A percentile compares a stretch with the other conserved stretches of the same genome.
Conservation (phyloP, 2,329 filamentous ascomycete genomes). For the Colletotrichum sp. region DNA sequence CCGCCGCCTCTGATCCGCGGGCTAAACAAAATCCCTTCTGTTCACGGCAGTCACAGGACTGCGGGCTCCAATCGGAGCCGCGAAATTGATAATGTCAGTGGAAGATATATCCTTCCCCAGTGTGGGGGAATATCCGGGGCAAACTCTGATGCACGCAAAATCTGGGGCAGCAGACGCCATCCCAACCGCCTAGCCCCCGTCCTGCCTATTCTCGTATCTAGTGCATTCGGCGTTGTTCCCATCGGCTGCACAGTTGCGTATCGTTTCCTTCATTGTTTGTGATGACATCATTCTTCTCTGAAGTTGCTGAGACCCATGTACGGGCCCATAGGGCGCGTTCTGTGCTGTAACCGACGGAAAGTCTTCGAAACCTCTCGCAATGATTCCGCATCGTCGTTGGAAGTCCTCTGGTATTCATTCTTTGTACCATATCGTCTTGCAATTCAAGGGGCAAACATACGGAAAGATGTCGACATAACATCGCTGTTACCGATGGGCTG, state of each 20-base stretch:
- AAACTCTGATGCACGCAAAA: background rate
- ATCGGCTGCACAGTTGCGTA: background rate
- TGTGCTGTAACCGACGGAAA: background rate
- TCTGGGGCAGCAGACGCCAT: background rate
- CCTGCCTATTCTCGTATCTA: background rate
- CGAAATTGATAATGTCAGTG: background rate
- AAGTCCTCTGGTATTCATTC: background rate
- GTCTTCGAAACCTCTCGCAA: background rate
- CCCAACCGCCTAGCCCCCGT: background rate
- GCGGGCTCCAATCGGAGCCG: background rate
- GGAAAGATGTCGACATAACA: background rate
- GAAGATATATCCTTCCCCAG: background rate
- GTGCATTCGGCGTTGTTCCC: background rate
- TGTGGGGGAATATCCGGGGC: background rate
- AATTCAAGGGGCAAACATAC: background rate
- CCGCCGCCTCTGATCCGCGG: background rate
- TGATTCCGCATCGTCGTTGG: background rate
- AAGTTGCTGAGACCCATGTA: background rate
- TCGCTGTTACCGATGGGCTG: background rate
- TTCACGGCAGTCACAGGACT: background rate
- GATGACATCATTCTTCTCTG: background rate
- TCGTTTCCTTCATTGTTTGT: background rate
- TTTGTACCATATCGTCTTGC: background rate
- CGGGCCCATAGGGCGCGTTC: background rate
- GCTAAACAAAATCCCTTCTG: background rate